Percentiles rank a stretch among this genome's conserved stretches.
Conservation (phyloP, 768 basidiomycete genomes). For the Termitomyces titanicus region DNA sequence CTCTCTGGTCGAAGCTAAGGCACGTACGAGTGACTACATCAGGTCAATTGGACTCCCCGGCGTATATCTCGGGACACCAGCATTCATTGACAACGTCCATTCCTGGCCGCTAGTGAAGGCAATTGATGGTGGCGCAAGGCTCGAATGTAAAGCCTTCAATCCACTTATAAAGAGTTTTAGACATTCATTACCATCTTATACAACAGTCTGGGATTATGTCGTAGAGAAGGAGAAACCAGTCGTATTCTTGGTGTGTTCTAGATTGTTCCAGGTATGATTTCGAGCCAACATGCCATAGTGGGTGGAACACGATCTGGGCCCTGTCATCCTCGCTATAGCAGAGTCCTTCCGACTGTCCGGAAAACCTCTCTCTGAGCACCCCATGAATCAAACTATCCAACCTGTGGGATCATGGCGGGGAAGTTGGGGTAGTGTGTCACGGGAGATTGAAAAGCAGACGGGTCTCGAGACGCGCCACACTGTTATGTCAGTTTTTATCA, state of each 20-base stretch:
- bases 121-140: slow-evolving; percentile 2
- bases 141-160: slow-evolving; percentile 6
- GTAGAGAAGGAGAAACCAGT: slow-evolving; percentile 12
- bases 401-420: slow-evolving; percentile 13
- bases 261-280: not conserved
- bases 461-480: slow-evolving; percentile 8
- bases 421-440: slow-evolving; percentile 10
- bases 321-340: not conserved
- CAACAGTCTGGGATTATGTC: slow-evolving; percentile 10
- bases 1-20: slow-evolving; percentile 7
- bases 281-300: slow-evolving; percentile 1
- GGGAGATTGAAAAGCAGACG: slow-evolving; percentile 13
- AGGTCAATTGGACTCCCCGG: slow-evolving; percentile 12
- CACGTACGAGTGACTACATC: slow-evolving; percentile 14
- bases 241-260: slow-evolving; percentile 9
- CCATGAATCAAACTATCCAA: slow-evolving; percentile 10
- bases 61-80: slow-evolving; percentile 12
- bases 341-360: slow-evolving; percentile 7
- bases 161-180: not conserved
- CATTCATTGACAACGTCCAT: slow-evolving; percentile 14
- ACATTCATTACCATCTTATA: not conserved
- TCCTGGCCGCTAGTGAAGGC: slow-evolving; percentile 12
- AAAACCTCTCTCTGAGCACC: slow-evolving; percentile 4
- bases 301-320: slow-evolving; percentile 10
- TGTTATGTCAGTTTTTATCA: slow-evolving; percentile 2